Evolutionary conservation across 305 asterid genomes (phyloP).

Genomic region (Fraxinus albicans): DNA sequence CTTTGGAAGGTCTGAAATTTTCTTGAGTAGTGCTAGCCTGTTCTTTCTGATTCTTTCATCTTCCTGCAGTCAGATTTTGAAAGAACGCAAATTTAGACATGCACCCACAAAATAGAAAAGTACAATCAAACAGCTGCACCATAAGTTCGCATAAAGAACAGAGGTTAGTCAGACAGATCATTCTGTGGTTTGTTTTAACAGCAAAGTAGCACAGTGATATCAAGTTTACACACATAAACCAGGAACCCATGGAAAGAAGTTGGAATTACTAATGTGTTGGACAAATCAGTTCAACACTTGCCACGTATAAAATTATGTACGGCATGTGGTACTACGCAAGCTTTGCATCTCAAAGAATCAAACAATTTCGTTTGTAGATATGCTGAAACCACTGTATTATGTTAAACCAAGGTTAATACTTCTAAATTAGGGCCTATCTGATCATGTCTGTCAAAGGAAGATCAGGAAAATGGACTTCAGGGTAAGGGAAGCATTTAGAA

Average conservation of each 20-base stretch:
- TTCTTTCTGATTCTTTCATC: constrained; percentile 78
- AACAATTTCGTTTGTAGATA: not conserved
- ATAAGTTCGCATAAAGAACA: not conserved
- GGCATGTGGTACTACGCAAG: not conserved
- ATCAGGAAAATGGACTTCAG: not conserved
- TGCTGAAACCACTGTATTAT: not conserved
- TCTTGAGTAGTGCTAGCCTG: constrained; percentile 76
- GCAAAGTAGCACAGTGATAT: not conserved
- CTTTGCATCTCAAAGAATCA: not conserved
- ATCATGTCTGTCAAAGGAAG: not conserved
- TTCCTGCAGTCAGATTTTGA: constrained; percentile 54
- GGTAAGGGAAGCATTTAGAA: not conserved
- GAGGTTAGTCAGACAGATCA: not conserved
- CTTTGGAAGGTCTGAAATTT: constrained; percentile 77
- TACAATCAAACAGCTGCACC: not conserved
- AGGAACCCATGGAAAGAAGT: not conserved
- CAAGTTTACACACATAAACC: not conserved
- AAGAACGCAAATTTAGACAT: not conserved
- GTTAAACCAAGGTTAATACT: not conserved
- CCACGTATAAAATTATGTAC: not conserved
- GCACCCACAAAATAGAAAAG: not conserved
- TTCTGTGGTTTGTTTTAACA: not conserved
- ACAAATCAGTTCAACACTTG: not conserved
- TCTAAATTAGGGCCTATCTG: not conserved
- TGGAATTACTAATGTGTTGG: not conserved